A percentile compares a stretch with the other conserved stretches of the same genome.
Conservation (phyloP, 176 grass and related monocot genomes). For the Musa troglodytarum region DNA sequence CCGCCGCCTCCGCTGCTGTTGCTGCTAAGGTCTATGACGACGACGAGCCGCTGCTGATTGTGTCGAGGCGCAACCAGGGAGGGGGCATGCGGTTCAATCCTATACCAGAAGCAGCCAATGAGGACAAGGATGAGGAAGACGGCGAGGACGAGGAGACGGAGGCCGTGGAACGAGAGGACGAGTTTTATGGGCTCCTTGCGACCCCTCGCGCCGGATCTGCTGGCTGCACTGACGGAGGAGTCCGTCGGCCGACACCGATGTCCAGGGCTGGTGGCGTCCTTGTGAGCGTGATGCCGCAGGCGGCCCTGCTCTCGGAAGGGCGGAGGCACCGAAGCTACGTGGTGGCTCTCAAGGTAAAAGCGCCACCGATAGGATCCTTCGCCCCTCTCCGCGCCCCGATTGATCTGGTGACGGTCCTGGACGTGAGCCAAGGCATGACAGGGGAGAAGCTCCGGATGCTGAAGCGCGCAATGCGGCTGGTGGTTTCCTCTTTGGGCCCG, state of each 20-base stretch:
- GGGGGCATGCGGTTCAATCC: constrained; percentile 32
- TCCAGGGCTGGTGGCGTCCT: constrained; percentile 16
- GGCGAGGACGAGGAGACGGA: neutral
- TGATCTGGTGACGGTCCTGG: constrained; percentile 86
- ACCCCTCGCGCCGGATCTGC: neutral
- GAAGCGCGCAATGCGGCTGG: constrained; percentile 88
- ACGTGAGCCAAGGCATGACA: constrained; percentile 80
- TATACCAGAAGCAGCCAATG: neutral
- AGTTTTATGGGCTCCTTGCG: neutral
- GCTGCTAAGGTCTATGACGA: constrained; percentile 64
- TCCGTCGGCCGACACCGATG: neutral
- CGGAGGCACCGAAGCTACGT: constrained; percentile 71
- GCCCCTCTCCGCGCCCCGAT: constrained; percentile 29
- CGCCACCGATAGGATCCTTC: constrained; percentile 35
- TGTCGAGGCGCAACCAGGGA: constrained; percentile 26
- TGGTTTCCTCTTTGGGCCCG: constrained; percentile 56
- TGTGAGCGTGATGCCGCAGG: constrained; percentile 44
- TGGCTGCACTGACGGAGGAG: neutral
- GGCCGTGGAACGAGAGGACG: neutral
- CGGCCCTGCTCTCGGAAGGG: constrained; percentile 49
- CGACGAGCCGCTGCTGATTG: constrained; percentile 56
- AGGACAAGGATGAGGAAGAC: neutral
- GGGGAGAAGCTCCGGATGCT: constrained; percentile 90
- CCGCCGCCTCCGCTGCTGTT: neutral
- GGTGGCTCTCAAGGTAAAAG: constrained; percentile 67